Evolutionary conservation across 345 rosid species (phyloP), one percentile per base, ranked within the genome.

Genomic region (Melaleuca quinquenervia): DNA sequence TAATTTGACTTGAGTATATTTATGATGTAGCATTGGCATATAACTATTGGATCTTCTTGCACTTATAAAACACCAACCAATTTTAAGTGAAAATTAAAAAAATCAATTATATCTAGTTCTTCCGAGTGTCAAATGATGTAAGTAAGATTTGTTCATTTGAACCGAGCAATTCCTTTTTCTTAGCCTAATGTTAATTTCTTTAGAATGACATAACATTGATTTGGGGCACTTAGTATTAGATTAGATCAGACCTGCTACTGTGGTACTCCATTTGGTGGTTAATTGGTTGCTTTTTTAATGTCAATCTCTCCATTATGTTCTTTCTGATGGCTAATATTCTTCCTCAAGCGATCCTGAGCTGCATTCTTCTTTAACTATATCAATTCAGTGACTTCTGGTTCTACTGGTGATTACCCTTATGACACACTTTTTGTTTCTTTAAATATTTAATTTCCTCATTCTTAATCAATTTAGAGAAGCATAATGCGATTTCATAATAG

Each of bases 41-140:
- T 53, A 24, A 10, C 1, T 24, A 55, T 10, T 0, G 27, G 62
- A 10, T 55, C 27, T 9, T 55, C 27, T 9, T 10, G 27, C 27
- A 55, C 10, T 0, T 2, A 55, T 0, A 1, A 1, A 55, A 55
- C 9, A 9, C 10, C 0, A 0, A 9, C 8, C 0, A 24, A 22
- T 10, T 24, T 55, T 55, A 24, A 55, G 24, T 11, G 62, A 0
- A 22, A 24, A 0, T 10, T 22, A 12, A 24, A 55, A 55, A 24
- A 5, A 22, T 50, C 0, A 24, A 24, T 5, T 55, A 24, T 55
- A 24, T 10, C 10, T 11, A 24, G 13, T 55, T 24, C 1, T 22
- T 55, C 10, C 27, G 10, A 55, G 27, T 24, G 60, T 2, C 6
- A 13, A 55, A 55, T 55, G 13, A 24, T 26, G 62, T 55, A 22